Conservation (phyloP, 495 filamentous ascomycete genomes). For the Hypoxylon intermedium region DNA sequence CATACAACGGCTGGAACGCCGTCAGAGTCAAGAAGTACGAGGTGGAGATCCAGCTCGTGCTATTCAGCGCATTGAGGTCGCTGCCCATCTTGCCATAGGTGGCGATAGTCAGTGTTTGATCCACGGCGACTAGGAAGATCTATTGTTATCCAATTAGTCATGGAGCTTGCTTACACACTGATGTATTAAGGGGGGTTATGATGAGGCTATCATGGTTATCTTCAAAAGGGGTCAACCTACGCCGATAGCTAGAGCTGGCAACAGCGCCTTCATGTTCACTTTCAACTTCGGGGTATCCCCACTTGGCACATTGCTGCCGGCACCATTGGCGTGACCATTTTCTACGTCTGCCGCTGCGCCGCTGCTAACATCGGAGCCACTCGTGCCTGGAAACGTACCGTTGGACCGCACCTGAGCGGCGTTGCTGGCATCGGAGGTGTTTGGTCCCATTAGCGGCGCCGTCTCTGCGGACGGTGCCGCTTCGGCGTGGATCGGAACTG, state of each 20-base stretch:
- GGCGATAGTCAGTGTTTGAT: constrained; percentile 83
- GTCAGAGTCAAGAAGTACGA: constrained; percentile 81
- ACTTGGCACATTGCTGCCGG: constrained; percentile 8
- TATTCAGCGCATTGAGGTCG: constrained; percentile 77
- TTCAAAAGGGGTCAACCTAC: constrained; percentile 45
- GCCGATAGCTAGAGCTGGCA: constrained; percentile 66
- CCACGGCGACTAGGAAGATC: constrained; percentile 76
- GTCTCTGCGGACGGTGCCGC: constrained; percentile 31
- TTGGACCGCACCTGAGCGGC: constrained; percentile 12
- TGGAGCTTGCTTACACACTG: neutral
- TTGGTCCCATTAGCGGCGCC: constrained; percentile 33
- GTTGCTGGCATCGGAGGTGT: constrained; percentile 15
- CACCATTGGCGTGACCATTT: constrained; percentile 7
- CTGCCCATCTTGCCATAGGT: constrained; percentile 83
- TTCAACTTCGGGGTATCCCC: constrained; percentile 34
- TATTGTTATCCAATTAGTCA: constrained; percentile 22
- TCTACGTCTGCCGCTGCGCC: constrained; percentile 27
- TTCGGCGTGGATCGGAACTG: constrained; percentile 13
- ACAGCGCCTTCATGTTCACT: constrained; percentile 58
- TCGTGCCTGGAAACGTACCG: constrained; percentile 25
- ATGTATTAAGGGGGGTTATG: too few species aligned
- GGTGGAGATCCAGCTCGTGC: constrained; percentile 86
- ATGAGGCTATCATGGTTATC: constrained; percentile 1
- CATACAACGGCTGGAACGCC: constrained; percentile 80
- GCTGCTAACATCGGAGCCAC: neutral